Evolutionary conservation across 352 stramenopile genomes (phyloP).

Genomic region (Globisporangium mamillatum): DNA sequence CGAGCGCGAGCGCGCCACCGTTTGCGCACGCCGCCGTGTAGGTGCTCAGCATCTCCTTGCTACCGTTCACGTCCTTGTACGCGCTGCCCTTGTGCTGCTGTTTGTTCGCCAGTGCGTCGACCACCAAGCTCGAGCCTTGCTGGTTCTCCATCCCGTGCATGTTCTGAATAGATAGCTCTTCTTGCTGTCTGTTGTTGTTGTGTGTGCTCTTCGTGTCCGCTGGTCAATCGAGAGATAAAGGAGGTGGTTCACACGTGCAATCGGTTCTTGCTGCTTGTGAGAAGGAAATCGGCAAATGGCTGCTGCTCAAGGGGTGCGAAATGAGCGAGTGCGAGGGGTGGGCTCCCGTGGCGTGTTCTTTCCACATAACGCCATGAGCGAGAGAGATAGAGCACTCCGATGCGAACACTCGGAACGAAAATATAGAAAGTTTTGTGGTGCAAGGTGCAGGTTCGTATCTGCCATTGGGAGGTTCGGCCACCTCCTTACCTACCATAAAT

Average conservation of each 20-base stretch:
- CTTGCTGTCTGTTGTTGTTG: neutral
- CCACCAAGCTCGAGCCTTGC: conserved; percentile 10
- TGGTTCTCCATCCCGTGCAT: conserved; percentile 16
- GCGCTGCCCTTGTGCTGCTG: conserved; percentile 5
- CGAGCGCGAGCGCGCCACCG: conserved; percentile 18
- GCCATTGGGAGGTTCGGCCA: neutral
- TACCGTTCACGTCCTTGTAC: neutral
- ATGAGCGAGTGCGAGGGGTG: neutral
- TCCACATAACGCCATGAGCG: conserved; percentile 4
- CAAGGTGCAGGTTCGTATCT: neutral
- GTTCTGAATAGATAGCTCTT: neutral
- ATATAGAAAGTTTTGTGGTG: neutral
- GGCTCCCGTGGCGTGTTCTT: conserved; percentile 1
- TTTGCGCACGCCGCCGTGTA: conserved; percentile 2
- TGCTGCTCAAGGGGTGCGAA: conserved; percentile 4
- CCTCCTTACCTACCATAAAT: neutral
- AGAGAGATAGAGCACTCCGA: neutral
- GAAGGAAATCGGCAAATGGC: conserved; percentile 1
- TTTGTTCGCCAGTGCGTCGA: neutral
- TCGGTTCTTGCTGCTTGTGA: neutral
- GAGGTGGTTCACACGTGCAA: neutral
- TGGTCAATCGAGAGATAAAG: neutral
- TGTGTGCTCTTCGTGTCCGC: neutral
- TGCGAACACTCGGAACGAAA: neutral
- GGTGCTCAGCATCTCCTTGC: conserved; percentile 5